These are phyloP conservation scores for Xerocomellus amylosporus DNA, from an alignment of 768 basidiomycete genomes.

Conservation along the genomic window DNA sequence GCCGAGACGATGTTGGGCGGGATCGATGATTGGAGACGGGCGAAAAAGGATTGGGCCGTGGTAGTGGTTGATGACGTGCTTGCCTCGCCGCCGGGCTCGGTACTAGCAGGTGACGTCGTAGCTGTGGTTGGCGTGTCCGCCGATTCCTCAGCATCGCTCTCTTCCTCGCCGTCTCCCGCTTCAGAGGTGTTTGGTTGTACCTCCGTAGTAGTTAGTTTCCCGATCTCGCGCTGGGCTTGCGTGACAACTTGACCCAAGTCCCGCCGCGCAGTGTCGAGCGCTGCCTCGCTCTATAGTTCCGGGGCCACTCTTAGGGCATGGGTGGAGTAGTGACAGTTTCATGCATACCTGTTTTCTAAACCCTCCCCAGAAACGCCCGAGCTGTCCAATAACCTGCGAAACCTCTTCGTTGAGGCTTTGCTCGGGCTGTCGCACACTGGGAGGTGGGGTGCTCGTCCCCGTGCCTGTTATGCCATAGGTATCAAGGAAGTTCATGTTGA, in stretches of 20 bases:
- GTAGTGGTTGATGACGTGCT: slow-evolving; percentile 14
- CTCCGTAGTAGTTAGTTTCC: slow-evolving; percentile 49
- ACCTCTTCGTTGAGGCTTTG: slow-evolving; percentile 82
- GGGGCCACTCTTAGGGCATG: not conserved
- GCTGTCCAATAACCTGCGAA: slow-evolving; percentile 81
- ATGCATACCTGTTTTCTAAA: slow-evolving; percentile 78
- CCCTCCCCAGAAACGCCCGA: slow-evolving; percentile 87
- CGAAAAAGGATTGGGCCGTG: slow-evolving; percentile 49
- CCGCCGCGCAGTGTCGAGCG: slow-evolving; percentile 64
- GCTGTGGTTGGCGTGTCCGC: slow-evolving; percentile 27
- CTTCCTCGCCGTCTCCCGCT: slow-evolving; percentile 20
- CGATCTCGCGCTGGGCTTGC: slow-evolving; percentile 77
- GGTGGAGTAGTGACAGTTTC: not conserved
- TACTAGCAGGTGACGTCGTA: slow-evolving; percentile 17
- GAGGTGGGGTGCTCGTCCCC: slow-evolving; percentile 46
- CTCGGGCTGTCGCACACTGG: slow-evolving; percentile 41
- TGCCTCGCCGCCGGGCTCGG: slow-evolving; percentile 21
- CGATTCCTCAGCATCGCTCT: slow-evolving; percentile 26
- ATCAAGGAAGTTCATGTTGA: slow-evolving; percentile 71
- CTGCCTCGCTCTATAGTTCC: slow-evolving; percentile 59
- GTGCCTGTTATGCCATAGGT: slow-evolving; percentile 53
- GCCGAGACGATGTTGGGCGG: slow-evolving; percentile 71
- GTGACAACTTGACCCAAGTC: slow-evolving; percentile 70
- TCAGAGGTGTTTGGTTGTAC: slow-evolving; percentile 13
- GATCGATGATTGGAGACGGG: slow-evolving; percentile 69